Conservation (phyloP, 305 asterid genomes). For the Fraxinus baroniana region DNA sequence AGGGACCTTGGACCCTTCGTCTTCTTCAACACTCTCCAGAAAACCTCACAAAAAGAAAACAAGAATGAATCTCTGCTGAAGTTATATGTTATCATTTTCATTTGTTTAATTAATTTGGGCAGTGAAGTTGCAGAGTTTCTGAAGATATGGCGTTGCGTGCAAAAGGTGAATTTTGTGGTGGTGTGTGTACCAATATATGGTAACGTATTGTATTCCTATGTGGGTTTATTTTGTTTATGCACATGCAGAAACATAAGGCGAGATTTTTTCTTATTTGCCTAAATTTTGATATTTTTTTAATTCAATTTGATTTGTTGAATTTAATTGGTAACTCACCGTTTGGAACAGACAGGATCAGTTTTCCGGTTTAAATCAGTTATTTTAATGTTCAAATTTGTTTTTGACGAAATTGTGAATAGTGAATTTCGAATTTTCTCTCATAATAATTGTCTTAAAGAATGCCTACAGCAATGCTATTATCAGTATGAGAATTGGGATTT, state of each 20-base stretch:
- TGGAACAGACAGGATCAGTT: background rate
- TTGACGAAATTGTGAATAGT: background rate
- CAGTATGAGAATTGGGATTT: background rate
- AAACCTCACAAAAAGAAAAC: background rate
- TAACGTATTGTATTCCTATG: background rate
- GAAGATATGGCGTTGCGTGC: slow-evolving; percentile 41
- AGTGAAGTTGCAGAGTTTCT: background rate
- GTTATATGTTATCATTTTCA: background rate
- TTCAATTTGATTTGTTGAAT: background rate
- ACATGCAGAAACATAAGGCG: background rate
- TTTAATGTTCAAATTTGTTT: background rate
- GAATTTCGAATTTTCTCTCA: background rate
- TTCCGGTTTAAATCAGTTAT: background rate
- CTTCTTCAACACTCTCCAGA: background rate
- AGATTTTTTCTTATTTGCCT: background rate
- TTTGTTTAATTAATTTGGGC: background rate
- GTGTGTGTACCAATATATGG: background rate
- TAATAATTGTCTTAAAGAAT: background rate
- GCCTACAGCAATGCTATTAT: background rate
- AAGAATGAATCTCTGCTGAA: background rate
- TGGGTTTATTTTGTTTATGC: background rate
- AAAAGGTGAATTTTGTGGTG: slow-evolving; percentile 36
- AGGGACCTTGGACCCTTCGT: background rate
- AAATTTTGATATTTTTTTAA: background rate
- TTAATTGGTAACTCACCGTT: background rate